Base-by-base conservation (phyloP, 2,329 filamentous ascomycete genomes). In the Beauveria bassiana region DNA sequence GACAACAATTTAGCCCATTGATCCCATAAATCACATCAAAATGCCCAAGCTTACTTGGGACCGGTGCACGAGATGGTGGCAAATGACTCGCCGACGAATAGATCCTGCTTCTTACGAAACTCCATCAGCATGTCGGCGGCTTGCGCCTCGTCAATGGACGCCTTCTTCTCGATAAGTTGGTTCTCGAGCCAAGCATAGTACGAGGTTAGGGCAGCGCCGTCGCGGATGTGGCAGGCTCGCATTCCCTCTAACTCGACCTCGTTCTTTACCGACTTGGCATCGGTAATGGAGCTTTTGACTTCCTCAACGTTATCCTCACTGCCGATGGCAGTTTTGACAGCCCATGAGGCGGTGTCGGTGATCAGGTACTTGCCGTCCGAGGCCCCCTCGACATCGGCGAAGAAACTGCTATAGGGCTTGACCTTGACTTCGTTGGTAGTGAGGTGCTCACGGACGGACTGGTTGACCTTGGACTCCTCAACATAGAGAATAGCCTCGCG, bases 111-210 rank as follows among this genome's bases (percentile, higher is more conserved):
- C 47, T 83, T 81, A 61, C 91, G 85, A 54, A 92, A 79, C 64
- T 85, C 81, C 72, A 96, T 91, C 2, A 99, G 81, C 76, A 96
- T 96, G 72, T 97, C 91, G 18, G 93, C 92, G n/a, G 85, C 95
- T 66, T 90, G 82, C 2, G 97, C 91, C 72, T 99, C 95, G 69
- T 98, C 92, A 8, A 99, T 75, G 4, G 78, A 82, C 1, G 82
- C 82, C 64, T 89, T 88, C 72, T 93, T 87, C 66, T 81, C 84
- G 62, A 90, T 72, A 26, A 99, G 79, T 70, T 97, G 88, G 68
- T 97, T 85, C 73, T 99, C 95, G 3, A 99, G 82, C 95, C 95
- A 99, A 14, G 95, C 91, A 73, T 99, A 97, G 73, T 92, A 99
- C 71, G 96, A 87, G 61, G 86, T 93, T 64, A 98, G 75, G 2